Base-by-base conservation (phyloP, 2,329 filamentous ascomycete species). In the Apiospora arundinis region DNA sequence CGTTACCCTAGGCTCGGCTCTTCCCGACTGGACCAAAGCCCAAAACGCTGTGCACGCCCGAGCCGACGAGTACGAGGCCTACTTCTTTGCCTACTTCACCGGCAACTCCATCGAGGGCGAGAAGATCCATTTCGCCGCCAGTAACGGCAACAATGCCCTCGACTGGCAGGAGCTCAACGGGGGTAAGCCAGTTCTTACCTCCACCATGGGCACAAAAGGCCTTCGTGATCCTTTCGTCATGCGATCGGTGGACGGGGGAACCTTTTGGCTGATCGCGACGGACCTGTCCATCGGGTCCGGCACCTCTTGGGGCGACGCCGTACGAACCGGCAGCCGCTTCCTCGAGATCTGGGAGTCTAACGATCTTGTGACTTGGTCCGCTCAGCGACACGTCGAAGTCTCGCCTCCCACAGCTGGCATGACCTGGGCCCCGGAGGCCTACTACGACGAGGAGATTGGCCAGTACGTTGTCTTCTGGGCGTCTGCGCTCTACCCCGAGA, bases 231-330 rank as follows among this genome's bases (percentile, higher is more conserved):
- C 87, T 0, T 88, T 88, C 71, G 78, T 89, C 63, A 86, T 89
- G 28, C 83, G 86, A 16, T 86, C 85, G 0, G 81, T 77, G 0
- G 85, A 88, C 37, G 86, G 86, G 0, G 82, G 83, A n/a, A 87
- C 80, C 4, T 88, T 88, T 71, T 89, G 82, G 68, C 75, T 89
- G 18, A 80, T 89, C 23, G 86, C 86, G 0, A 89, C 87, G 0
- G 86, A 88, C 69, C 79, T 89, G 0, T 87, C 86, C 0, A 88
- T 88, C 68, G 87, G 86, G 0, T 86, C 85, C 8, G 87, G 87
- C 1, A 88, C 86, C 0, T 85, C 84, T 0, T 89, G 87, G 86
- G 81, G 78, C 14, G 81, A 83, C n/a, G 76, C 86, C 0, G 84
- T 87, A 1, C 80, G 82, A 18, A 81, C 75, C 0, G 86, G 86